These are phyloP conservation scores for Tulasnella sp. DNA, from an alignment of 768 basidiomycete genomes.

Conservation along the genomic window DNA sequence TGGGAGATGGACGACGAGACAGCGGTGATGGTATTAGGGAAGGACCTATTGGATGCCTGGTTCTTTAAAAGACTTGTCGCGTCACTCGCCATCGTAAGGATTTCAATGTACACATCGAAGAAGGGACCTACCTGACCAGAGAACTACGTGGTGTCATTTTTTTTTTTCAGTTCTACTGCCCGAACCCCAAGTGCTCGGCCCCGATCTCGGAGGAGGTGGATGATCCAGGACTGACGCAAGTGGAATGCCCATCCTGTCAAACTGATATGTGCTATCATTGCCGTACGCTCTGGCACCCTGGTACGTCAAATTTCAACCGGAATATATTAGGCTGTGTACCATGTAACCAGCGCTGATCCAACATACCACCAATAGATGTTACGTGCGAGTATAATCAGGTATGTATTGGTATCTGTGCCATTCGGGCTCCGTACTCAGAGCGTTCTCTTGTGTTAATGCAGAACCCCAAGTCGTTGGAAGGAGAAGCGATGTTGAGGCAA, in stretches of 20 bases:
- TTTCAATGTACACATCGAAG: background rate
- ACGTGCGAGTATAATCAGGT: constrained; percentile 2
- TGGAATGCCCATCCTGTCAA: constrained; percentile 9
- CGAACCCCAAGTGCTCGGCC: constrained; percentile 10
- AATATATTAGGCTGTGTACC: background rate
- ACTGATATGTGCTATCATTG: constrained; percentile 2
- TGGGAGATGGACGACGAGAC: constrained; percentile 12
- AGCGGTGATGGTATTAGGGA: background rate
- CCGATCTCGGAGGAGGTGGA: background rate
- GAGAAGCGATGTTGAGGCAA: background rate
- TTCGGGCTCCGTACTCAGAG: background rate
- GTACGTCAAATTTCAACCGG: background rate
- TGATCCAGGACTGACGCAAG: constrained; percentile 1
- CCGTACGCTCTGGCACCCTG: constrained; percentile 8
- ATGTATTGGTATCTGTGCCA: background rate
- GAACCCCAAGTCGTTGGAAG: background rate
- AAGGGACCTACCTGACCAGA: background rate
- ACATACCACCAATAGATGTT: background rate
- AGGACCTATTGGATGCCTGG: constrained; percentile 5
- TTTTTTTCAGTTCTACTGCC: constrained; percentile 5
- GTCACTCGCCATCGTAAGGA: background rate
- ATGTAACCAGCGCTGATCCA: background rate
- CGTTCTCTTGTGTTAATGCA: background rate
- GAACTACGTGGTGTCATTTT: background rate
- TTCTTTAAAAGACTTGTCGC: background rate